Base-by-base conservation (phyloP, 2,329 filamentous ascomycete species). In the Cladosporium velox region DNA sequence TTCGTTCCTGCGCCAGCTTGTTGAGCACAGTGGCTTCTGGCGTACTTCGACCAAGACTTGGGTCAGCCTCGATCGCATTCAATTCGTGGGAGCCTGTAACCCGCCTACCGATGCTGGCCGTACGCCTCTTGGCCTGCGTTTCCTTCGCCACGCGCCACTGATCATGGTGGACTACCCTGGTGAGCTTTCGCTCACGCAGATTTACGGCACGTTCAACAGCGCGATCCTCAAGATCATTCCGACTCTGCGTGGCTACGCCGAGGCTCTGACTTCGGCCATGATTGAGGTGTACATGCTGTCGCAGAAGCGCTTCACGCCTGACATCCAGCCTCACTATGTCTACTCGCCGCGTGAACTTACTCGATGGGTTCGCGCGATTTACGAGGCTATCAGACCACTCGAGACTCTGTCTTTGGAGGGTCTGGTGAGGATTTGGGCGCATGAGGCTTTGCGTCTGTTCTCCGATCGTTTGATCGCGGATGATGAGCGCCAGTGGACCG, bases 111-210 rank as follows among this genome's bases (percentile, higher is more conserved):
- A 99, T 80, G 93, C 93, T 72, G 95, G 95, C 30, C 93, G 95
- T 86, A 98, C 95, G 14, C 91, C 95, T 0, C 89, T 99, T 83
- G 95, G 92, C 52, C 88, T 92, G 59, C 87, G 95, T 72, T 99
- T 99, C 87, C 85, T 99, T 70, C 89, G 96, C 67, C 96, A 99
- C 78, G 93, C 95, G 18, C 95, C 95, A n/a, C 87, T 99, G 64
- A 91, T 99, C 79, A 99, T 99, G 96, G 96, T 99, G 51, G 95
- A 99, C 76, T 99, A 99, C 75, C 95, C 95, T 67, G 95, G 96
- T 74, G 93, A 99, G 81, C 84, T 93, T 52, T 99, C 96, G 3
- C 86, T 99, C 44, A 90, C 90, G 71, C 95, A 99, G 77, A 99
- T 99, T 71, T 99, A 99, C 76, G 95, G 96, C 72, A 98, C 96